phyloP scores from a whole-genome alignment of 108 stramenopile genomes.

The Heterococcus sp. region DNA sequence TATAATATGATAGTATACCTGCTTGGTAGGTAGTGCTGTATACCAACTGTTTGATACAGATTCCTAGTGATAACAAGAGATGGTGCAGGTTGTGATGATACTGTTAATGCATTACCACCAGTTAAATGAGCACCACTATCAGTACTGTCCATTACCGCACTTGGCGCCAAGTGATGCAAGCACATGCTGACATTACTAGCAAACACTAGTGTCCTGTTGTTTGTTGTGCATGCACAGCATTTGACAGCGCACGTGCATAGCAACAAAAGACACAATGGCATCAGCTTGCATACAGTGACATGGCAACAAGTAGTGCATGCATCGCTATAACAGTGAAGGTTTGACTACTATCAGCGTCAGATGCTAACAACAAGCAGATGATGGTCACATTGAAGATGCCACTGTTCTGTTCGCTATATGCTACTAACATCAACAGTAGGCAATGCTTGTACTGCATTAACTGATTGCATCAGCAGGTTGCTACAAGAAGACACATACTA shows the following conservation, averaged over 20 bases:
- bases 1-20: too few relatives aligned
- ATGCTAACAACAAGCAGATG: too few relatives aligned
- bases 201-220: slow-evolving; percentile 25
- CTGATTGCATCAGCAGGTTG: too few relatives aligned
- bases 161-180: neutral
- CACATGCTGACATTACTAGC: neutral
- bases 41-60: slow-evolving; percentile 72
- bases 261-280: neutral
- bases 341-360: too few relatives aligned
- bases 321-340: too few relatives aligned
- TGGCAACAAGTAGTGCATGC: neutral
- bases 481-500: too few relatives aligned
- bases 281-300: neutral
- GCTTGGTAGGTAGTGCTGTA: slow-evolving; percentile 22
- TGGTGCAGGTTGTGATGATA: slow-evolving; percentile 34
- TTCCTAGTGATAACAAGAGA: slow-evolving; percentile 80
- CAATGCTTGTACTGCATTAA: too few relatives aligned
- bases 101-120: neutral
- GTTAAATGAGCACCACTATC: slow-evolving; percentile 13
- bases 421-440: too few relatives aligned
- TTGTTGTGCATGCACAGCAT: neutral
- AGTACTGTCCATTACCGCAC: slow-evolving; percentile 32
- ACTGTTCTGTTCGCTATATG: too few relatives aligned
- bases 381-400: too few relatives aligned
- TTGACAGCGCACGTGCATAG: neutral